phyloP scores from a whole-genome alignment of 225 moss, liverwort and hornwort genomes.

The Sphagnum contortum region DNA sequence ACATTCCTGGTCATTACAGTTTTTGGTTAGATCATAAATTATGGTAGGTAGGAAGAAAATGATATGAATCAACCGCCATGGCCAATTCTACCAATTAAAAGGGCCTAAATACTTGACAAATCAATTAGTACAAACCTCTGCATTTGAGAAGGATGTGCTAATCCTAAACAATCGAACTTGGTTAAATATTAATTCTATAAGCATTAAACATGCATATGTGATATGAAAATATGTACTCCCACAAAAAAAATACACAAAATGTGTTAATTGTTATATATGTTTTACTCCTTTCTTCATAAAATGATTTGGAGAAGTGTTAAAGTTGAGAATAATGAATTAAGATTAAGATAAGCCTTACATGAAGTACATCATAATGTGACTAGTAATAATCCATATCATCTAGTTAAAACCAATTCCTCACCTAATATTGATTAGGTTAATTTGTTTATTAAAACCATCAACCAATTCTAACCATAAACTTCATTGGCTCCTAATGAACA shows the following conservation, averaged over 20 bases:
- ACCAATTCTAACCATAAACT: not conserved
- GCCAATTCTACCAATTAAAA: too few relatives aligned
- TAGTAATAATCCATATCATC: not conserved
- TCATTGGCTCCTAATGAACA: not conserved
- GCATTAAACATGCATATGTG: slow-evolving; percentile 1
- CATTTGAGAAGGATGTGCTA: too few relatives aligned
- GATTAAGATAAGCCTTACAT: not conserved
- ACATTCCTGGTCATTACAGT: too few relatives aligned
- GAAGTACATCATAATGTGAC: not conserved
- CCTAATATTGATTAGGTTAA: not conserved
- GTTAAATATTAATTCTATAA: not conserved
- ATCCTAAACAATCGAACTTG: not conserved
- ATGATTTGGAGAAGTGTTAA: not conserved
- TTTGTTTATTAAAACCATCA: too few relatives aligned
- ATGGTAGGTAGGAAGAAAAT: too few relatives aligned
- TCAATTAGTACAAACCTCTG: too few relatives aligned
- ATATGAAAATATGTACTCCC: not conserved
- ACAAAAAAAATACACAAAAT: not conserved
- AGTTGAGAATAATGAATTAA: too few relatives aligned
- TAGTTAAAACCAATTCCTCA: not conserved
- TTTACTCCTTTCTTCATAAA: not conserved
- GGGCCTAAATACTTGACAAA: too few relatives aligned
- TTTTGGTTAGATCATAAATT: too few relatives aligned
- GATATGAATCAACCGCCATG: too few relatives aligned
- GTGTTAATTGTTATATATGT: not conserved